Evolutionary conservation across 2,329 filamentous ascomycete species (phyloP).

Genomic region (Hirsutella rhossiliensis): DNA sequence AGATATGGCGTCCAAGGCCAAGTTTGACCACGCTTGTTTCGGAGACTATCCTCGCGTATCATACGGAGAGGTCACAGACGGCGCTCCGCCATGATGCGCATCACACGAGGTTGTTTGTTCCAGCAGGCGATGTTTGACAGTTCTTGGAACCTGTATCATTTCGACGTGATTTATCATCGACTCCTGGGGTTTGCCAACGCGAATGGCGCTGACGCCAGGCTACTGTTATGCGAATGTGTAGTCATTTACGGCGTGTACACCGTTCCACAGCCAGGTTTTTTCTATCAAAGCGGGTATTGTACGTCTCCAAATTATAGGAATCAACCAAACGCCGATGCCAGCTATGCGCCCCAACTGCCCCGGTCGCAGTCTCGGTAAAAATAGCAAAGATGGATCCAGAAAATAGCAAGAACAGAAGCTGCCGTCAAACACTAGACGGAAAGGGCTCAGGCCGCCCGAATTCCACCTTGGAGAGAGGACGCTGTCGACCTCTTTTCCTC

Average conservation of each 20-base stretch:
- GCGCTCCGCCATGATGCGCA: conserved; percentile 13
- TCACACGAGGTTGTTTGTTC: background rate
- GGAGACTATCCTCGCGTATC: conserved; percentile 31
- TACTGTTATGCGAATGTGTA: too few species aligned
- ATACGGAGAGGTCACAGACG: conserved; percentile 27
- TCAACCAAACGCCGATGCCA: background rate
- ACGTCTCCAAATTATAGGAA: background rate
- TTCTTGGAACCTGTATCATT: too few species aligned
- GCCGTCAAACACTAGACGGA: background rate
- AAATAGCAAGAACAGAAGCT: background rate
- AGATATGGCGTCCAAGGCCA: conserved; percentile 41
- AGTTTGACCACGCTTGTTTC: conserved; percentile 56
- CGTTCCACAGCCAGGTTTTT: background rate
- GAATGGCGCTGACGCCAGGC: too few species aligned
- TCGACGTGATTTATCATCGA: too few species aligned
- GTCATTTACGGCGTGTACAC: too few species aligned
- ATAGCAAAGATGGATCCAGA: background rate
- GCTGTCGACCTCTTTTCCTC: conserved; percentile 5
- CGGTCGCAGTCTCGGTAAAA: background rate
- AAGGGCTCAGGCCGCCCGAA: background rate
- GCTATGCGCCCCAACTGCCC: background rate
- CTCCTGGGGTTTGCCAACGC: too few species aligned
- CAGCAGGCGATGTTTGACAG: too few species aligned
- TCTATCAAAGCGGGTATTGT: background rate
- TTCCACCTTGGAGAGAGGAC: conserved; percentile 4